Percentiles rank a stretch among this genome's conserved stretches.
Conservation (phyloP, 2,329 filamentous ascomycete species). For the Diaporthe caulivora region DNA sequence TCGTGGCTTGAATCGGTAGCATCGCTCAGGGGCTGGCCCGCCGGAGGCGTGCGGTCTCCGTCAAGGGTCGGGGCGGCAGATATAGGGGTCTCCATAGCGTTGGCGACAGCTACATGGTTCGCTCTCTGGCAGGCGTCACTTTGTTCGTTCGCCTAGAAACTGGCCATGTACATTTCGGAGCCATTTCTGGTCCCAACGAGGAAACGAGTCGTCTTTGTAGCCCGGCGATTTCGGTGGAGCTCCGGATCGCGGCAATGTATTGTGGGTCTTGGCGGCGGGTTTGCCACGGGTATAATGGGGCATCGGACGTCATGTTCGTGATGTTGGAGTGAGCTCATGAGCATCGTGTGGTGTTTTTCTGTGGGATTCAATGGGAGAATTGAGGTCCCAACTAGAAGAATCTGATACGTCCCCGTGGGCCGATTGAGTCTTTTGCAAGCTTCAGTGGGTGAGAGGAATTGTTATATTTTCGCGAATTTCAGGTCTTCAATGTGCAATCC, state of each 20-base stretch:
- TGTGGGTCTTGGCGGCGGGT: constrained; percentile 15
- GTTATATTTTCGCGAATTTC: neutral
- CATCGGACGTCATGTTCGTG: constrained; percentile 22
- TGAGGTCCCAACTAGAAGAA: neutral
- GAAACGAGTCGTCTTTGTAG: constrained; percentile 2
- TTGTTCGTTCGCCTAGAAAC: too few species aligned
- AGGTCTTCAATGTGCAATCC: neutral
- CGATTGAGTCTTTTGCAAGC: neutral
- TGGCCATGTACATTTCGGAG: too few species aligned
- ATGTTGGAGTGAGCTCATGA: neutral
- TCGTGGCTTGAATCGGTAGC: neutral
- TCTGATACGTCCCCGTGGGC: too few species aligned
- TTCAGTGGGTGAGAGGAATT: too few species aligned
- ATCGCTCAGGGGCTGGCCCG: neutral
- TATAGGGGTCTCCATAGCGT: constrained; percentile 27
- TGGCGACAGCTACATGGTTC: neutral
- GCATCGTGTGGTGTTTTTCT: neutral
- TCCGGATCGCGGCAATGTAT: constrained; percentile 13
- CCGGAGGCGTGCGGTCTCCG: constrained; percentile 11
- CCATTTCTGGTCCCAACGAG: neutral
- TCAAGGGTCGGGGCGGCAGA: constrained; percentile 22
- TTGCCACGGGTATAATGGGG: constrained; percentile 21
- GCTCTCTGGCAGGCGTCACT: neutral
- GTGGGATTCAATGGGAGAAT: neutral
- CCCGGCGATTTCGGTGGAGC: constrained; percentile 14